Conservation (phyloP, 257 asterid species). For the Eucommia ulmoides region DNA sequence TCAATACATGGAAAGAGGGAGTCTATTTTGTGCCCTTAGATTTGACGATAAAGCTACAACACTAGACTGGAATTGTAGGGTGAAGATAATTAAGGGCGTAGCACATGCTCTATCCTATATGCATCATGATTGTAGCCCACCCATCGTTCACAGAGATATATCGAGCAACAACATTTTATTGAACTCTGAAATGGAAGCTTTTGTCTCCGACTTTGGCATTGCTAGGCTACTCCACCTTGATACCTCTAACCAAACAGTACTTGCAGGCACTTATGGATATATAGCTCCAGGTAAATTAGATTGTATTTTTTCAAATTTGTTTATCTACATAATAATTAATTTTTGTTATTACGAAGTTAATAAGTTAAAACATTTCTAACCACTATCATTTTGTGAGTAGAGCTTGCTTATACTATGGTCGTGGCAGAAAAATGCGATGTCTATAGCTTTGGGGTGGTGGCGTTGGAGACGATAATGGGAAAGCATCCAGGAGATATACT, state of each 20-base stretch:
- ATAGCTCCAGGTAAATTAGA: not conserved
- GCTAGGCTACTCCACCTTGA: not conserved
- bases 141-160: not conserved
- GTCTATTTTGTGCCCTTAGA: not conserved
- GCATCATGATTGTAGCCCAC: not conserved
- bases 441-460: slow-evolving; percentile 2
- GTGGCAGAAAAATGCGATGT: not conserved
- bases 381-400: not conserved
- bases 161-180: slow-evolving; percentile 3
- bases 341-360: too few relatives aligned
- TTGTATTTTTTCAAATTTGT: not conserved
- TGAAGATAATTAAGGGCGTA: not conserved
- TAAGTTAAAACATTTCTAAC: not conserved
- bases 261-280: slow-evolving; percentile 1
- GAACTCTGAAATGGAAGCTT: not conserved
- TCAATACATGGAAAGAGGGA: not conserved
- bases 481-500: not conserved
- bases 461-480: slow-evolving; percentile 1
- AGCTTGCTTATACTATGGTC: not conserved
- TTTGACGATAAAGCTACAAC: not conserved
- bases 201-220: not conserved
- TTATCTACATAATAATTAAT: not conserved
- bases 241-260: not conserved
- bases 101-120: not conserved
- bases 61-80: not conserved